Conservation (phyloP, 139 green algal species). For the Haematococcus sp. region DNA sequence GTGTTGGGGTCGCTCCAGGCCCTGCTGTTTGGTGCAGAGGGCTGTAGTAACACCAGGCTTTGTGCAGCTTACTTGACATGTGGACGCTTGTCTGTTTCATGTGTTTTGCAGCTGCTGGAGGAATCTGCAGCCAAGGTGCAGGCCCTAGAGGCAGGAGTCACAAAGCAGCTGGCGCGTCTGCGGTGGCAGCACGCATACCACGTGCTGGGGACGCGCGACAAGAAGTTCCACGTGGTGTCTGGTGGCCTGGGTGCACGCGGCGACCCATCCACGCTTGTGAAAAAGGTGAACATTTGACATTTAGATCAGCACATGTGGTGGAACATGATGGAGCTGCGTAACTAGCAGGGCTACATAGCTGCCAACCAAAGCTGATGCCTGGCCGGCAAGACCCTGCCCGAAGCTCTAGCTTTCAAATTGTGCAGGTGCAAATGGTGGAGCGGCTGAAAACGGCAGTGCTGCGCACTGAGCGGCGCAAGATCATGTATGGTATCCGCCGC, state of each 20-base stretch:
- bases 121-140: too few relatives aligned
- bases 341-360: too few relatives aligned
- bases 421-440: slow-evolving; percentile 18
- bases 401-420: too few relatives aligned
- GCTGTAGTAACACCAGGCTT: background rate
- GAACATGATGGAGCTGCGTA: too few relatives aligned
- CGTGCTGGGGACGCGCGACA: slow-evolving; percentile 19
- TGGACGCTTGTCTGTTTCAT: background rate
- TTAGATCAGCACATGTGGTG: too few relatives aligned
- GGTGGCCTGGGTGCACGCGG: background rate
- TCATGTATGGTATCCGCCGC: slow-evolving; percentile 1
- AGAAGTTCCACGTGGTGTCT: background rate
- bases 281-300: too few relatives aligned
- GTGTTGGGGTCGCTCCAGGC: too few relatives aligned
- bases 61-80: background rate
- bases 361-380: background rate
- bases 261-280: background rate
- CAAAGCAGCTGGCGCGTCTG: slow-evolving; percentile 25
- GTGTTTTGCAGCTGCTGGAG: background rate
- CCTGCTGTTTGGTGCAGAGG: too few relatives aligned
- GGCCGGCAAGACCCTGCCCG: too few relatives aligned
- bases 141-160: too few relatives aligned
- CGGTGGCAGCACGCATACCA: slow-evolving; percentile 47
- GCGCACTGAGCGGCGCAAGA: slow-evolving; percentile 11
- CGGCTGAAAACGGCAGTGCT: slow-evolving; percentile 15